Evolutionary conservation across 352 stramenopile genomes (phyloP).

Genomic region (Phytophthora constricta): DNA sequence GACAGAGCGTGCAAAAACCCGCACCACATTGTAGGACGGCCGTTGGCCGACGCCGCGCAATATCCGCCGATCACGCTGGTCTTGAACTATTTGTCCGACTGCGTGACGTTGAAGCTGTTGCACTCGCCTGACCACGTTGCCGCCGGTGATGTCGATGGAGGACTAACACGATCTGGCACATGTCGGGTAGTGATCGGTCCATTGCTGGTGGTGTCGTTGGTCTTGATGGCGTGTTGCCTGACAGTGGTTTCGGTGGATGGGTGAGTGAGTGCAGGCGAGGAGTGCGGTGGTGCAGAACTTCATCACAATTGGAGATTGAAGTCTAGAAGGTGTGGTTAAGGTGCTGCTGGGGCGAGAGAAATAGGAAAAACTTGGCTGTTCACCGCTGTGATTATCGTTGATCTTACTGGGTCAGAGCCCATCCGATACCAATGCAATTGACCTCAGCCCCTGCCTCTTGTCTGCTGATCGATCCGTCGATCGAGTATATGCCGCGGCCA

Average conservation of each 20-base stretch:
- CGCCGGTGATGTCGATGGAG: conserved; percentile 30
- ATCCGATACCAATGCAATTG: too few species aligned
- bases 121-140: conserved; percentile 13
- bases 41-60: not conserved
- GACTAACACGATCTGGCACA: conserved; percentile 29
- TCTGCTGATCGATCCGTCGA: too few species aligned
- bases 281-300: not conserved
- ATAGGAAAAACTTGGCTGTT: too few species aligned
- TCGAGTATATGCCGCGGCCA: too few species aligned
- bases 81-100: conserved; percentile 26
- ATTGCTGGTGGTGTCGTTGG: conserved; percentile 8
- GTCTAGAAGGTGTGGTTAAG: too few species aligned
- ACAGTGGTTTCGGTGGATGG: not conserved
- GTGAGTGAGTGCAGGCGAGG: not conserved
- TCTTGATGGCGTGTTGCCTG: conserved; percentile 1
- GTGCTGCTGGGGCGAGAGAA: too few species aligned
- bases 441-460: too few species aligned
- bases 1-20: conserved; percentile 36
- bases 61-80: conserved; percentile 4
- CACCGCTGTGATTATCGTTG: too few species aligned
- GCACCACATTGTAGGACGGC: conserved; percentile 19
- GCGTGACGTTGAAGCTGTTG: conserved; percentile 16
- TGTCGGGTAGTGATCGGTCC: conserved; percentile 11
- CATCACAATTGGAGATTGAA: too few species aligned
- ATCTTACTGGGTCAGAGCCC: too few species aligned